Evolutionary conservation across 2,329 filamentous ascomycete species (phyloP).

Genomic region (Claviceps monticola): DNA sequence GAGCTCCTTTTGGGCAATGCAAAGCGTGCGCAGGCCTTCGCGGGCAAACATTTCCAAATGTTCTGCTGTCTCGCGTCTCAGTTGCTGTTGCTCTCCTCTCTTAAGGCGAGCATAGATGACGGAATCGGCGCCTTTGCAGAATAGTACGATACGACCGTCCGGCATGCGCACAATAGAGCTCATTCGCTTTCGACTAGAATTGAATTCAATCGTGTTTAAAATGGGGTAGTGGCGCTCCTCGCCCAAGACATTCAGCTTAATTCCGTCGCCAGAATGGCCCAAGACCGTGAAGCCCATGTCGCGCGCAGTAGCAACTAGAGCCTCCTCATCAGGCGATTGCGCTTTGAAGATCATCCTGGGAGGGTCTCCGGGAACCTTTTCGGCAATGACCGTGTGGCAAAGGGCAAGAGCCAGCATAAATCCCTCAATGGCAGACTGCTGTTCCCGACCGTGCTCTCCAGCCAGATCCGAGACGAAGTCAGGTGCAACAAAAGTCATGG

Average conservation of each 20-base stretch:
- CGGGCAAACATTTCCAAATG: slow-evolving; percentile 95
- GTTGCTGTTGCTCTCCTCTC: slow-evolving; percentile 70
- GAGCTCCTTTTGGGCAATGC: slow-evolving; percentile 74
- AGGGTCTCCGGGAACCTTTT: slow-evolving; percentile 76
- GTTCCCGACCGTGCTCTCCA: slow-evolving; percentile 62
- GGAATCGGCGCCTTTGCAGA: slow-evolving; percentile 95
- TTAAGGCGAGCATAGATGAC: slow-evolving; percentile 89
- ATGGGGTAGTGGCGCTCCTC: slow-evolving; percentile 75
- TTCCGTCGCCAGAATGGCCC: slow-evolving; percentile 63
- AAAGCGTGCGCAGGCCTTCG: slow-evolving; percentile 87
- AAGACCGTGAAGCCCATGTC: slow-evolving; percentile 93
- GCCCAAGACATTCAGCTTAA: slow-evolving; percentile 77
- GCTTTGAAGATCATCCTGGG: slow-evolving; percentile 92
- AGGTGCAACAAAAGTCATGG: slow-evolving; percentile 82
- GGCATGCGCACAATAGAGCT: slow-evolving; percentile 95
- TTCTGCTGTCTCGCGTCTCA: slow-evolving; percentile 73
- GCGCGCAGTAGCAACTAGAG: slow-evolving; percentile 81
- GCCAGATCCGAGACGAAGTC: slow-evolving; percentile 75
- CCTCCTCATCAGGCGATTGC: slow-evolving; percentile 92
- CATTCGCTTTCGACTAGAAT: slow-evolving; percentile 93
- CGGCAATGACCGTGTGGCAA: slow-evolving; percentile 94
- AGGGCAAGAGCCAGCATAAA: slow-evolving; percentile 93
- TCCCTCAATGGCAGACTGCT: slow-evolving; percentile 63
- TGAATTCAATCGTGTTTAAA: slow-evolving; percentile 93
- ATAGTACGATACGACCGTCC: slow-evolving; percentile 73